Conservation (phyloP, 1,284 basidiomycete species). For the Leccinum fuscescens region DNA sequence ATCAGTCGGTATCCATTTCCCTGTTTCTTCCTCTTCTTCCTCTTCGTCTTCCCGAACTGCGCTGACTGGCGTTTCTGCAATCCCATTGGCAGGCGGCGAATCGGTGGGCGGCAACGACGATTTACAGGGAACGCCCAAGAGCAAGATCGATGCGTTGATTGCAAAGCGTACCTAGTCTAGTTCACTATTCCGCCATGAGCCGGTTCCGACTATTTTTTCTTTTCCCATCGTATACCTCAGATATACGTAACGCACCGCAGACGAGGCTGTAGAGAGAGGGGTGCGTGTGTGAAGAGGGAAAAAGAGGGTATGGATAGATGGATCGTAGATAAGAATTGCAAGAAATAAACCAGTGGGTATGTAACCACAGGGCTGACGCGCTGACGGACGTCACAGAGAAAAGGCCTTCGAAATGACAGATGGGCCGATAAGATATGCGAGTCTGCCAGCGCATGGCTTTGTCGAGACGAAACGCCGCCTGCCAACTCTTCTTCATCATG, state of each 20-base stretch:
- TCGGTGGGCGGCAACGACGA: conserved; percentile 26
- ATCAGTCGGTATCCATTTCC: conserved; percentile 19
- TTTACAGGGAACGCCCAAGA: conserved; percentile 11
- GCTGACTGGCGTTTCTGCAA: background rate
- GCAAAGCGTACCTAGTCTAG: conserved; percentile 5
- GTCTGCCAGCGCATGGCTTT: background rate
- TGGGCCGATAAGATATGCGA: too few species aligned
- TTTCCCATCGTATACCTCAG: conserved; percentile 7
- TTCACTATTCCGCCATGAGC: background rate
- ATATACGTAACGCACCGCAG: background rate
- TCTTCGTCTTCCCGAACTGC: background rate
- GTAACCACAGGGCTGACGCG: background rate
- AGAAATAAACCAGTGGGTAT: background rate
- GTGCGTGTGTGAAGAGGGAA: background rate
- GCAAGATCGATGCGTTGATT: conserved; percentile 13
- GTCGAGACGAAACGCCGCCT: background rate
- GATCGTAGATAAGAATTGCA: background rate
- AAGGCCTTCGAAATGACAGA: background rate
- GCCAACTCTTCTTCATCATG: background rate
- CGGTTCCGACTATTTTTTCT: background rate
- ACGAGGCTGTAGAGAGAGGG: background rate
- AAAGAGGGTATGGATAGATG: background rate
- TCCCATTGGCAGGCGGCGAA: conserved; percentile 15
- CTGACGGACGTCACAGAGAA: background rate
- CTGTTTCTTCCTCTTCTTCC: background rate